Evolutionary conservation across 257 asterid genomes (phyloP), one percentile per base, ranked within the genome.

Genomic region (Perilla frutescens): DNA sequence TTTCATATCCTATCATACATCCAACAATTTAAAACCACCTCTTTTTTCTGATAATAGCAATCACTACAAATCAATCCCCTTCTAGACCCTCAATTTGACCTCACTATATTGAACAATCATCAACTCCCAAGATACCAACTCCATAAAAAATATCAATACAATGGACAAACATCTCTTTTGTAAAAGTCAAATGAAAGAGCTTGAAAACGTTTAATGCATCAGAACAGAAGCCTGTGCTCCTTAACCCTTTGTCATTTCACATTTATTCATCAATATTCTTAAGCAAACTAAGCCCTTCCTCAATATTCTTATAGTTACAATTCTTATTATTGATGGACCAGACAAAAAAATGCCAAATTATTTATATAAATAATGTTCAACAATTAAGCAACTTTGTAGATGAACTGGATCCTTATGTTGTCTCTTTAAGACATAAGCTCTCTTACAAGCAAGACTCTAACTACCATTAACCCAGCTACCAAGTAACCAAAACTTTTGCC

Each of bases 141-240:
- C 65, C 70, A 29, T 51, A 29, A 60, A 41, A 8, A 51, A 51
- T 8, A 68, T 12, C 26, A 61, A 76, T 7, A 6, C 12, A 9
- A 50, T 41, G 50, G 48, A 60, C 51, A 75, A 45, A 66, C 45
- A 50, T 40, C 54, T 26, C 45, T 39, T 75, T 26, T 8, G 13
- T 26, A 32, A 6, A 61, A 45, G 43, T 45, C 40, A 15, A n/a
- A 64, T 62, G 32, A 56, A 41, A 48, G 12, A 47, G 20, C 36
- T 48, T 57, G 12, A 45, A 20, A 37, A 49, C n/a, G 7, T 39
- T 36, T 12, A 12, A 55, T 56, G 39, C 60, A 65, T 10, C 5
- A 8, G n/a, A 69, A 14, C 34, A 69, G 8, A 39, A 43, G 12
- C 6, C 20, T 48, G 20, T 26, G 69, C 68, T 41, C 50, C 29